These are phyloP conservation scores for Apiospora arundinis DNA, from an alignment of 2,329 filamentous ascomycete species.

Conservation along the genomic window DNA sequence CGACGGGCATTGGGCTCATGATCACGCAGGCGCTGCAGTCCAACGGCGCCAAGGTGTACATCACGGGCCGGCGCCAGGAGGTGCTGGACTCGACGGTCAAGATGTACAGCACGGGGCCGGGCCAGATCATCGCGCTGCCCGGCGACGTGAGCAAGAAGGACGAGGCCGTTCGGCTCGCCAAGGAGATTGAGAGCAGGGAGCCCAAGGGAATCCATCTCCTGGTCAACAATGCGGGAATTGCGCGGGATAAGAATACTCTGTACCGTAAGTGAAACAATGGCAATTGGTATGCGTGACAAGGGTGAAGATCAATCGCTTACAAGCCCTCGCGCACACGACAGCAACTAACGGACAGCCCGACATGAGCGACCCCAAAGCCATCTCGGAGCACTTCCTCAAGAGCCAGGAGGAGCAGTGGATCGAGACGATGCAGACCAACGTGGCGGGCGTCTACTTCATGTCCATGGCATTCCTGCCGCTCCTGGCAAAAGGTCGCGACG, in stretches of 20 bases:
- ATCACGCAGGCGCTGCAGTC: conserved; percentile 27
- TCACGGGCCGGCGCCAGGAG: conserved; percentile 28
- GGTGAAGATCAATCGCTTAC: conserved; percentile 41
- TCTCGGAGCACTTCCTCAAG: conserved; percentile 57
- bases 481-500: conserved; percentile 49
- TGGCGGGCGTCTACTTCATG: conserved; percentile 56
- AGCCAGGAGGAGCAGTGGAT: conserved; percentile 52
- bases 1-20: conserved; percentile 28
- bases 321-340: conserved; percentile 39
- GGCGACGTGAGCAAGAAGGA: conserved; percentile 46
- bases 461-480: conserved; percentile 58
- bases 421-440: conserved; percentile 58
- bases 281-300: too few relatives aligned
- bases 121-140: conserved; percentile 22
- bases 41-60: conserved; percentile 33
- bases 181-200: conserved; percentile 58
- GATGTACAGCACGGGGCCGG: conserved; percentile 23
- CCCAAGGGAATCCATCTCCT: conserved; percentile 58
- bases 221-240: conserved; percentile 59
- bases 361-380: conserved; percentile 51
- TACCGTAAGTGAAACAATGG: conserved; percentile 41
- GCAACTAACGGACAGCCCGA: conserved; percentile 51
- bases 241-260: conserved; percentile 57
- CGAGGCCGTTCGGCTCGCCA: conserved; percentile 51
- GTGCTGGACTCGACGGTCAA: conserved; percentile 25